phyloP scores from a whole-genome alignment of 2,329 filamentous ascomycete species.

The Eurotiales sp. region DNA sequence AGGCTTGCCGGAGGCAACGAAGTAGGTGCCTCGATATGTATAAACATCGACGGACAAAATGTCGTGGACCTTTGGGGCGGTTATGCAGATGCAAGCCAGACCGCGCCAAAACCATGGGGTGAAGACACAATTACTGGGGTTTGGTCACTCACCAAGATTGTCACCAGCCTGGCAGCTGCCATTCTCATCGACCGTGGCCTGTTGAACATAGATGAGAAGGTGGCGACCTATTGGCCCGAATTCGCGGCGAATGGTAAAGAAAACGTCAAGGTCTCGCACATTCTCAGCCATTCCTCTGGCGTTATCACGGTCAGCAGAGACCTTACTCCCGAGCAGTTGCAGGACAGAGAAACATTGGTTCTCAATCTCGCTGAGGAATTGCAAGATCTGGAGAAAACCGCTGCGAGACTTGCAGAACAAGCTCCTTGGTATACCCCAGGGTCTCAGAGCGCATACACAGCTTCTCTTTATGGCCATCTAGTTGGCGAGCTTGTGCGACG shows the following conservation, averaged over 20 bases:
- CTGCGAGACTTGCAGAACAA: not conserved
- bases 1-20: not conserved
- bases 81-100: constrained; percentile 20
- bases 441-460: not conserved
- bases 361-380: not conserved
- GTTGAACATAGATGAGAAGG: constrained; percentile 23
- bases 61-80: constrained; percentile 44
- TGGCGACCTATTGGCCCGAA: constrained; percentile 31
- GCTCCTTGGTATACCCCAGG: not conserved
- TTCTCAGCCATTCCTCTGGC: constrained; percentile 12
- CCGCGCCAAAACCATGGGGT: constrained; percentile 31
- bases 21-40: constrained; percentile 3
- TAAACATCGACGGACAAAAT: constrained; percentile 47
- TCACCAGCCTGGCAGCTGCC: constrained; percentile 23
- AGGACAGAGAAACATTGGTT: not conserved
- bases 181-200: constrained; percentile 23
- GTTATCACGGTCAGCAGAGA: not conserved
- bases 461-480: constrained; percentile 11
- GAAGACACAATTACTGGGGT: constrained; percentile 28
- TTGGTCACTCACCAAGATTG: constrained; percentile 27
- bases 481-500: constrained; percentile 18
- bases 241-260: constrained; percentile 30
- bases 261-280: constrained; percentile 23
- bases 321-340: not conserved
- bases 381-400: not conserved